Evolutionary conservation across 345 rosid species (phyloP), one percentile per base, ranked within the genome.

Genomic region (Cardiospermum halicacabum): DNA sequence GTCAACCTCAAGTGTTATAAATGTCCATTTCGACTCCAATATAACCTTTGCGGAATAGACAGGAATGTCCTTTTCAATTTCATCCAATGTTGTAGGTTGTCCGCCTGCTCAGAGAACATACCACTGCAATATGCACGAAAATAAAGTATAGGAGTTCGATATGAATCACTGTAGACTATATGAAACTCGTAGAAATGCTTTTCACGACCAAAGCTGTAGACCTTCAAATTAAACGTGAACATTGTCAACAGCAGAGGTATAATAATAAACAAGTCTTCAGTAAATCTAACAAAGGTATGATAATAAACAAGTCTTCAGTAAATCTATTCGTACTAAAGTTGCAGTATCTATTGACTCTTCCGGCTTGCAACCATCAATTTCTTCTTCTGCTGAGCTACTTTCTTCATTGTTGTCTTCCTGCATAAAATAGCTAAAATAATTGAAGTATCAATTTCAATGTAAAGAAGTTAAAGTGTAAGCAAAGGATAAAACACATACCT

Each of bases 1-100:
- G 15, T 57, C 36, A 69, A 75, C 97, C 96, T 90, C 97, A 28
- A 74, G 91, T 56, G 96, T 90, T 75, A 93, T 81, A 75, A 88
- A 93, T 30, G 92, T 81, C 97, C 97, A 90, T 69, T 86, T 93
- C 16, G 88, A 82, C 58, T 84, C 81, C 45, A 76, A 27, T 73
- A 88, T 54, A 57, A 74, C 82, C 73, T 77, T 84, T 25, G 81
- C 69, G 55, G 94, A 86, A 73, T 78, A 77, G 1, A 84, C 67
- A 5, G 98, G 96, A 56, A 90, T 80, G 59, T 83, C 91, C 65
- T 67, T 78, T 70, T 81, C 91, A 26, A 94, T 75, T 60, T 84
- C 92, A 56, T 80, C 82, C 77, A 85, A 78, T 5, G 55, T 53
- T 60, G 91, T 58, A 49, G 85, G 81, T 26, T 75, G 61, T 51